Evolutionary conservation across 2,329 filamentous ascomycete species (phyloP), one percentile per base, ranked within the genome.

Genomic region (Dothideomycetidae sp.): DNA sequence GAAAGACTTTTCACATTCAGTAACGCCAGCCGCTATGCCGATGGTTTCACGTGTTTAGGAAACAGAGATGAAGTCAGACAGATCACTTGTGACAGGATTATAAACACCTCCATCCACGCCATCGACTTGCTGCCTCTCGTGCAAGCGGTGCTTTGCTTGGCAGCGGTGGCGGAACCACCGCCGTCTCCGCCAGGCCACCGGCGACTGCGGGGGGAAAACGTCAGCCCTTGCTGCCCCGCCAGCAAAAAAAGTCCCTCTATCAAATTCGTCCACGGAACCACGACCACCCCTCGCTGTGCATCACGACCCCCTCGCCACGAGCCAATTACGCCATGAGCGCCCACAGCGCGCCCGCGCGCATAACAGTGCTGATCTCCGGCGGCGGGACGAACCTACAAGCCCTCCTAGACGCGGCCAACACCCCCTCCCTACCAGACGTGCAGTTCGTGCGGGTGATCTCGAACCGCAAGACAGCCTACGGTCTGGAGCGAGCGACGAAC

Each of bases 331-430:
- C n/a, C 21, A 26, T 26, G 21, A 26, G 21, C 21, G 29, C 36
- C 15, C 15, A 31, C 15, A 7, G 12, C 2, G n/a, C 17, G 7
- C 46, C 49, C 3, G 43, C 47, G 4, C 44, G 46, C 21, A 48
- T 59, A 37, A 51, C 49, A 2, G 52, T 59, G 35, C 51, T 59
- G 52, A 78, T 78, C 56, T 80, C 75, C 34, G 78, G 81, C 56
- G 76, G 70, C 46, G 82, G 82, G 48, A 75, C 77, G 28, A 88
- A 88, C 55, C 73, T 86, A 13, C 80, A 88, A 64, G 81, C 81
- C 40, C 67, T 93, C 36, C 77, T 79, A 50, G 71, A 78, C 54
- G 70, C 70, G 42, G 59, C 61, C 37, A 50, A 46, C 15, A 55
- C 64, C 17, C 55, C 58, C 19, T 49, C 58, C 15, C 63, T 73